Base-by-base conservation (phyloP, 305 asterid species). In the Fraxinus baroniana region DNA sequence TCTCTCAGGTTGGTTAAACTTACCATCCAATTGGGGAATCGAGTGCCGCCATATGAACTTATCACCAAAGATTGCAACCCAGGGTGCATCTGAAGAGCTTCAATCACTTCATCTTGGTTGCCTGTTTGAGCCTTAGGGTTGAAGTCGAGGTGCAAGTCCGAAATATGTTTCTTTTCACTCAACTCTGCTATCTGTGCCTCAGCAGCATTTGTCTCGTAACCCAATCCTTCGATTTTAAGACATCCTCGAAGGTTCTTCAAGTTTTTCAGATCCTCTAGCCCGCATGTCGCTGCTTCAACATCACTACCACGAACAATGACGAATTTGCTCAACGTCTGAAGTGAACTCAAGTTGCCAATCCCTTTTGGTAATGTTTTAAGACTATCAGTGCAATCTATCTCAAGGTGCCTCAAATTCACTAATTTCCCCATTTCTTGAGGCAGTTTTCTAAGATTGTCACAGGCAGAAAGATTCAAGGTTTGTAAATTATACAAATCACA, bases 211-310 rank as follows among this genome's bases (percentile, higher is more conserved):
- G 76, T 55, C 20, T 64, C 89, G 24, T 36, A 62, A 9, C 97
- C 95, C 8, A 92, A 81, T 74, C 97, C 97, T 87, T 90, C 93
- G 26, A 92, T 80, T 66, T 82, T 90, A 77, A 91, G 91, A 41
- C 81, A 79, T 8, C 94, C 92, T 1, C 81, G 85, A 28, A 92
- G 92, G 18, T 83, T 81, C 85, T 91, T 89, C n/a, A 92, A 92
- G 28, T 86, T 74, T 76, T 37, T 81, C 26, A 91, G 62, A 46
- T 89, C 97, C 72, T 83, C 90, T 6, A 91, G 70, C 9, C 81
- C 79, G 44, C 93, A 87, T 7, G 86, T 70, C 24, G 77, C 85
- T 8, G 82, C 87, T 62, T 83, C 86, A 72, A 77, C 57, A 3
- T 83, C 87, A 20, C 76, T 80, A 3, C 77, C 82, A 24, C 81